Base-by-base conservation (phyloP, 2,329 filamentous ascomycete genomes). In the Proliferodiscus dingleyae region DNA sequence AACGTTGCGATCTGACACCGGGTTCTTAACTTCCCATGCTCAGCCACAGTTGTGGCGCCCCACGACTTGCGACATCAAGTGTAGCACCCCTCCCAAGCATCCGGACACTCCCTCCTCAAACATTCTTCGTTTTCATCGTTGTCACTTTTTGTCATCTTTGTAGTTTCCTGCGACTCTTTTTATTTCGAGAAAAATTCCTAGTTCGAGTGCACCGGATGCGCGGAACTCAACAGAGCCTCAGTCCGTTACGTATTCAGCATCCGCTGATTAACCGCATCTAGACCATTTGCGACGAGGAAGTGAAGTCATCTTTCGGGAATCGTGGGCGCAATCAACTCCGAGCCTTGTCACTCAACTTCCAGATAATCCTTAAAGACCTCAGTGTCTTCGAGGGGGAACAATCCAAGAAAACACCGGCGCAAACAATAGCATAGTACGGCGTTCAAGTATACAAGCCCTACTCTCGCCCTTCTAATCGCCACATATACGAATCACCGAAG, bases 61-160 rank as follows among this genome's bases (percentile, higher is more conserved):
- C 40, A 22, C 28, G 19, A 13, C 10, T 33, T 45, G 42, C 16
- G 34, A 45, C 42, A 39, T 29, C 42, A 45, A 45, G 22, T 39
- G 42, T 45, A 22, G 42, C 42, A 40, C 16, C 5, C 18, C 32
- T 2, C n/a, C 8, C 15, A 15, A n/a, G 7, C 30, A 4, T 19
- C 32, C 15, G n/a, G 18, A 26, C 6, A 26, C 24, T 45, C 36
- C 18, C 37, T 30, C 23, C 16, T 38, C 11, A 1, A 19, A 34
- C 7, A 37, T 13, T 13, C 8, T 39, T 13, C 28, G 13, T 21
- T 42, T 28, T 37, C 13, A 11, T 24, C 26, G 28, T 13, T 33
- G 21, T 23, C 6, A 3, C 8, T 15, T 21, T 34, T n/a, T 11
- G 7, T 33, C 21, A 28, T 16, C 13, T 41, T 22, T 39, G 28